phyloP scores from a whole-genome alignment of 805 yeast species.

The Priceomyces melissophilus region DNA sequence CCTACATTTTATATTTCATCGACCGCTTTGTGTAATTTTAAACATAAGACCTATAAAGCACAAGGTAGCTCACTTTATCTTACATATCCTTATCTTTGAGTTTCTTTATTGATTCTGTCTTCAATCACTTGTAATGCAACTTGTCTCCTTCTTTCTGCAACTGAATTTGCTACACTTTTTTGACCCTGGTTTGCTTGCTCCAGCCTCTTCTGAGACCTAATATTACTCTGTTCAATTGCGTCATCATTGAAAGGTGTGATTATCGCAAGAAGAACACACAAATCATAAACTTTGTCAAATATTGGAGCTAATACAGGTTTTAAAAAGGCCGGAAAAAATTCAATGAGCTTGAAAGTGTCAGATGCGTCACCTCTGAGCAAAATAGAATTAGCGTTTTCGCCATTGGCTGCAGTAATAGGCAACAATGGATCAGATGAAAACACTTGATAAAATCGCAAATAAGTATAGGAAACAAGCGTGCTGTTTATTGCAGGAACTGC shows the following conservation, averaged over 20 bases:
- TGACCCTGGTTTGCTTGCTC: constrained; percentile 42
- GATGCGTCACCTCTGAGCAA: constrained; percentile 78
- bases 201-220: constrained; percentile 64
- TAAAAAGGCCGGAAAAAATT: constrained; percentile 72
- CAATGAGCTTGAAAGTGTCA: constrained; percentile 78
- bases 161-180: constrained; percentile 40
- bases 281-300: constrained; percentile 38
- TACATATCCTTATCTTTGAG: constrained; percentile 5
- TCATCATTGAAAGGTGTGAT: constrained; percentile 63
- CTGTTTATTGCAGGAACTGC: constrained; percentile 53
- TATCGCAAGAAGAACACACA: constrained; percentile 42
- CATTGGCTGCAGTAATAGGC: constrained; percentile 39
- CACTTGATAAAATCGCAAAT: constrained; percentile 73
- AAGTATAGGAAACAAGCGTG: constrained; percentile 69
- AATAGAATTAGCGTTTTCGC: constrained; percentile 19
- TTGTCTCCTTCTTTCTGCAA: constrained; percentile 74
- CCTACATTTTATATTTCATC: background rate
- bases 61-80: background rate
- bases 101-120: constrained; percentile 47
- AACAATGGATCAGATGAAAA: constrained; percentile 53
- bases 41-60: too few species aligned
- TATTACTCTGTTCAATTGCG: constrained; percentile 69
- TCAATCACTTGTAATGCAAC: constrained; percentile 73
- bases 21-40: constrained; percentile 6
- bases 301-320: constrained; percentile 52